A percentile compares a stretch with the other conserved stretches of the same genome.
These are phyloP conservation scores for Oehlia diaphana DNA, from an alignment of 192 early-diverging fungal species.

Conservation along the genomic window DNA sequence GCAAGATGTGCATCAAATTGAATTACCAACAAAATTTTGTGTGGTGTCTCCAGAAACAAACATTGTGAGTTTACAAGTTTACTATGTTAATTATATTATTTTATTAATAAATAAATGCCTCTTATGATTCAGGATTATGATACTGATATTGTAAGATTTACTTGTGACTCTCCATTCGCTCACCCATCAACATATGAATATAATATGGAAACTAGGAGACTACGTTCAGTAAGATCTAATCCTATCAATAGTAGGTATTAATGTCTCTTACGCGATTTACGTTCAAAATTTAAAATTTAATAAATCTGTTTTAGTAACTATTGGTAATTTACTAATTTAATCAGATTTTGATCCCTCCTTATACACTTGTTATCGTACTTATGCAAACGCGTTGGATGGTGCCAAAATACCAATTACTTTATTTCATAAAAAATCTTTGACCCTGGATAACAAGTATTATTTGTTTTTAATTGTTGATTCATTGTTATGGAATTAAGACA, in stretches of 20 bases:
- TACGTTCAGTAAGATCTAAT: conserved; percentile 45
- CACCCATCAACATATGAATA: conserved; percentile 70
- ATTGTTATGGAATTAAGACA: background rate
- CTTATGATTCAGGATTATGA: conserved; percentile 44
- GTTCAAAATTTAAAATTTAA: no score
- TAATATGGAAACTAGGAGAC: conserved; percentile 50
- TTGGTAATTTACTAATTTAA: background rate
- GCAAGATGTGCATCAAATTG: conserved; percentile 40
- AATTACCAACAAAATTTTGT: conserved; percentile 56
- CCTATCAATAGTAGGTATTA: conserved; percentile 48
- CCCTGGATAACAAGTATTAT: conserved; percentile 41
- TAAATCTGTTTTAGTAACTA: background rate
- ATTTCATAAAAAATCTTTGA: conserved; percentile 52
- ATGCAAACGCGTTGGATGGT: conserved; percentile 45
- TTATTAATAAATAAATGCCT: background rate
- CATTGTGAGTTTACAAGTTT: conserved; percentile 37
- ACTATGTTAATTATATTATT: background rate
- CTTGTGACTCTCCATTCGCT: conserved; percentile 62
- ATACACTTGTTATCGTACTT: conserved; percentile 49
- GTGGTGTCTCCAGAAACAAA: conserved; percentile 60
- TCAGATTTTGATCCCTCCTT: conserved; percentile 48
- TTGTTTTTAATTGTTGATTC: background rate
- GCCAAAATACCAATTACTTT: conserved; percentile 65
- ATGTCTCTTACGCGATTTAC: background rate
- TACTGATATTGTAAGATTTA: conserved; percentile 60